Evolutionary conservation across 208 protist species (phyloP), one percentile per base, ranked within the genome.

Genomic region (Leishmania guyanensis): DNA sequence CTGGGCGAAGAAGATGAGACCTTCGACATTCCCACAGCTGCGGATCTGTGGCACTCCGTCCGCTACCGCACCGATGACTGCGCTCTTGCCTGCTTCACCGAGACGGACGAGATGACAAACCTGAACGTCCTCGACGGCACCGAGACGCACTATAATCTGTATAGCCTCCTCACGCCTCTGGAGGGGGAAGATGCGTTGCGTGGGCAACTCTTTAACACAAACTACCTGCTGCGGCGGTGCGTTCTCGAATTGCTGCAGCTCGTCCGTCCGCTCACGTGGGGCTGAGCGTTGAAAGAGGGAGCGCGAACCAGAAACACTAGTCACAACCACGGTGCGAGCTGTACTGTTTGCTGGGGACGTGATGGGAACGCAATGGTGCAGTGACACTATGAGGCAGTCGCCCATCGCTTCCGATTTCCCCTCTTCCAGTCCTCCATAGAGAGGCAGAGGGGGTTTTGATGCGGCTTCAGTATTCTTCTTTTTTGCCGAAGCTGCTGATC

Each of bases 141-240:
- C 20, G 90, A 93, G 79, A 93, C 93, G 43, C 96, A 98, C 83
- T 87, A 91, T 70, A 96, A 98, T 71, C 85, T 98, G 20, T 95
- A 95, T 87, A 86, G 89, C 48, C 75, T 95, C 46, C 81, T 97
- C 8, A 48, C 84, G 10, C 76, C 93, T 0, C 53, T 94, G 46
- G 80, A 89, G 56, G 86, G 87, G 1, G 90, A 97, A 60, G 92
- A 95, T 22, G 82, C 88, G 46, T 73, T 96, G 51, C 75, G 86
- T 39, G 75, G 66, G n/a, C 89, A 93, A 70, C 64, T 93, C 48
- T 72, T 85, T n/a, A 78, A 84, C 29, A 93, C 92, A 2, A 97
- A 97, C 83, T 95, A 92, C 81, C 90, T 98, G n/a, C 84, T 98
- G 22, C 91, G 93, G 10, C 89, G 89, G 4, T 95, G 91, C 70